phyloP scores from a whole-genome alignment of 1,284 basidiomycete genomes.

The Inonotus hispidus region DNA sequence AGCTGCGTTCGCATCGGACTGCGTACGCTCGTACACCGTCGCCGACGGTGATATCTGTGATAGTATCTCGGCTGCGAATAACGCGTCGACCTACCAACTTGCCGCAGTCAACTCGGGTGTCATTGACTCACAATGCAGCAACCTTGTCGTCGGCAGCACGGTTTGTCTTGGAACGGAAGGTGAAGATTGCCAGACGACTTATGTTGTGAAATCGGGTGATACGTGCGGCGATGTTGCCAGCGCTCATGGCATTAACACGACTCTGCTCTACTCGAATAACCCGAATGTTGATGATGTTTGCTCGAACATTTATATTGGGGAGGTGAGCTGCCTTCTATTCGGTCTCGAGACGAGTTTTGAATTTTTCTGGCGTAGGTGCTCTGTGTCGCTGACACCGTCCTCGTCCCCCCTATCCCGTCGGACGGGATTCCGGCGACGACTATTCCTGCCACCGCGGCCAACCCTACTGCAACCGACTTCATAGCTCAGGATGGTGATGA shows the following conservation, averaged over 20 bases:
- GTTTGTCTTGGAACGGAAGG: slow-evolving; percentile 46
- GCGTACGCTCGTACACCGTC: slow-evolving; percentile 52
- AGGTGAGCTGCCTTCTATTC: slow-evolving; percentile 37
- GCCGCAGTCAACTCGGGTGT: slow-evolving; percentile 46
- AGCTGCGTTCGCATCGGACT: slow-evolving; percentile 15
- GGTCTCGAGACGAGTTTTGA: not conserved
- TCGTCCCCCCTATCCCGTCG: slow-evolving; percentile 37
- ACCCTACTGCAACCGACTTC: slow-evolving; percentile 24
- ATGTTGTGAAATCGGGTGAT: slow-evolving; percentile 47
- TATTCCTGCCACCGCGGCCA: slow-evolving; percentile 31
- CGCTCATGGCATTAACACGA: slow-evolving; percentile 39
- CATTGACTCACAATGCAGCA: slow-evolving; percentile 44
- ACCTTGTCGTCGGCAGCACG: slow-evolving; percentile 43
- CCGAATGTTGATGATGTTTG: slow-evolving; percentile 57
- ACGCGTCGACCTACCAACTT: slow-evolving; percentile 74
- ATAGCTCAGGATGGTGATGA: slow-evolving; percentile 28
- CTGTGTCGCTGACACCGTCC: slow-evolving; percentile 36
- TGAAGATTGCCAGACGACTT: slow-evolving; percentile 44
- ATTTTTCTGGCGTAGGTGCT: slow-evolving; percentile 38
- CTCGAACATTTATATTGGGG: slow-evolving; percentile 59
- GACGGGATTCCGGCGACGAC: slow-evolving; percentile 29
- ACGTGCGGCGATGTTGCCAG: slow-evolving; percentile 42
- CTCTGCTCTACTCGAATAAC: slow-evolving; percentile 55
- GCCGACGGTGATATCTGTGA: slow-evolving; percentile 61
- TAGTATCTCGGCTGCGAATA: slow-evolving; percentile 56